Evolutionary conservation across 306 rosid genomes (phyloP).

Genomic region (Astragalus membranaceus): DNA sequence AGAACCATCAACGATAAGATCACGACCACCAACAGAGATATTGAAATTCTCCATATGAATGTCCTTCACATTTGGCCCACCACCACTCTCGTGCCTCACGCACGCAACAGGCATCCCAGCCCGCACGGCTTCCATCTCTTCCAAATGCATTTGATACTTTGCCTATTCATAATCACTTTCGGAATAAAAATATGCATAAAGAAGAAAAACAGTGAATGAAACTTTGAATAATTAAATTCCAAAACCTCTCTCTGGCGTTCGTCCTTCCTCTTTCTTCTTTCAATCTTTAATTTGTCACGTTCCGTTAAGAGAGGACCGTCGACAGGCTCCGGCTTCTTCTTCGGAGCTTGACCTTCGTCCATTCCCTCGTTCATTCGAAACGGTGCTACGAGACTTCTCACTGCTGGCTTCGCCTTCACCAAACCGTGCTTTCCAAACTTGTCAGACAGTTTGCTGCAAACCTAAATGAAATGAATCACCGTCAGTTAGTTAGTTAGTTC

Average conservation of each 20-base stretch:
- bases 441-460: slow-evolving; percentile 64
- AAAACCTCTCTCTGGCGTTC: slow-evolving; percentile 94
- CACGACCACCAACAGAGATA: slow-evolving; percentile 96
- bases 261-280: slow-evolving; percentile 83
- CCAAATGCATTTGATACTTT: slow-evolving; percentile 79
- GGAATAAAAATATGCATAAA: neutral
- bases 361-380: slow-evolving; percentile 88
- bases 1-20: slow-evolving; percentile 85
- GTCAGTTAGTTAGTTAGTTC: neutral
- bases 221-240: neutral
- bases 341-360: slow-evolving; percentile 67
- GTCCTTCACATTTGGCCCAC: slow-evolving; percentile 79
- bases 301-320: slow-evolving; percentile 88
- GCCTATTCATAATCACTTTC: slow-evolving; percentile 35
- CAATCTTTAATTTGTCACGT: slow-evolving; percentile 73
- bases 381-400: slow-evolving; percentile 85
- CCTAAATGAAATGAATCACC: slow-evolving; percentile 30
- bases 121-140: slow-evolving; percentile 88
- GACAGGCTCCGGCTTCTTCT: slow-evolving; percentile 76
- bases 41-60: slow-evolving; percentile 83
- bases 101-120: slow-evolving; percentile 88
- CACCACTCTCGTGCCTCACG: slow-evolving; percentile 61
- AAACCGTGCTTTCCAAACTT: slow-evolving; percentile 90
- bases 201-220: neutral
- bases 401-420: slow-evolving; percentile 67